Conservation (phyloP, 495 filamentous ascomycete species). For the Penicillium mononematosum region DNA sequence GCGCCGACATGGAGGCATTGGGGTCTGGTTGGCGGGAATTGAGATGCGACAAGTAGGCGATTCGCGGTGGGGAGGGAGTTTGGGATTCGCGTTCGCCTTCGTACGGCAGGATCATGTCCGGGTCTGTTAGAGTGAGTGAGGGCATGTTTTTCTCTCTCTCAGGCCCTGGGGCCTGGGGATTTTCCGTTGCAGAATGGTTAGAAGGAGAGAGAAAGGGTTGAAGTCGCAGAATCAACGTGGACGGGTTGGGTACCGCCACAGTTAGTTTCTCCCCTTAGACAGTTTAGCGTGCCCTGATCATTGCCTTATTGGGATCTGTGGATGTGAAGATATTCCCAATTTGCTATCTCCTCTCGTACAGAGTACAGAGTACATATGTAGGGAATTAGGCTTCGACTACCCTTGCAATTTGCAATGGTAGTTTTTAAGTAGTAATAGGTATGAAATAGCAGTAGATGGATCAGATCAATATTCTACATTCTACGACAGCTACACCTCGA, state of each 20-base stretch:
- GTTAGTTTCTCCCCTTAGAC: slow-evolving; percentile 20
- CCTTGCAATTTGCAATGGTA: slow-evolving; percentile 1
- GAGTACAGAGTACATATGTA: neutral
- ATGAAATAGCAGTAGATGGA: slow-evolving; percentile 1
- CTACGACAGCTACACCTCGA: neutral
- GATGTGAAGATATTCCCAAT: slow-evolving; percentile 14
- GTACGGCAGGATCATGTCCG: slow-evolving; percentile 86
- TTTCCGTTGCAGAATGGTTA: slow-evolving; percentile 7
- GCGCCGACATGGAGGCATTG: slow-evolving; percentile 14
- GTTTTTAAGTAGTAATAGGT: neutral
- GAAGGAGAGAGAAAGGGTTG: slow-evolving; percentile 8
- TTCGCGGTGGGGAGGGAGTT: slow-evolving; percentile 47
- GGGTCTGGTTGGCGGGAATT: slow-evolving; percentile 24
- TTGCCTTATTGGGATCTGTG: slow-evolving; percentile 22
- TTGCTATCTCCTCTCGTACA: neutral
- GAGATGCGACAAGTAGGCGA: slow-evolving; percentile 39
- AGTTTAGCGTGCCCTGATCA: slow-evolving; percentile 33
- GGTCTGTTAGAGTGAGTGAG: slow-evolving; percentile 87
- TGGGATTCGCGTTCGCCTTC: slow-evolving; percentile 55
- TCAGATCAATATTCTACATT: neutral
- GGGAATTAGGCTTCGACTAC: slow-evolving; percentile 7
- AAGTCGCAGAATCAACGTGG: slow-evolving; percentile 1
- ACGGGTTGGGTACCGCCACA: slow-evolving; percentile 2
- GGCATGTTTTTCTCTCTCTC: slow-evolving; percentile 34
- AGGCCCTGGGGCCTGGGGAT: slow-evolving; percentile 16